A percentile compares a stretch with the other conserved stretches of the same genome.
Conservation (phyloP, 441 rosid genomes). For the Oxalis stricta region DNA sequence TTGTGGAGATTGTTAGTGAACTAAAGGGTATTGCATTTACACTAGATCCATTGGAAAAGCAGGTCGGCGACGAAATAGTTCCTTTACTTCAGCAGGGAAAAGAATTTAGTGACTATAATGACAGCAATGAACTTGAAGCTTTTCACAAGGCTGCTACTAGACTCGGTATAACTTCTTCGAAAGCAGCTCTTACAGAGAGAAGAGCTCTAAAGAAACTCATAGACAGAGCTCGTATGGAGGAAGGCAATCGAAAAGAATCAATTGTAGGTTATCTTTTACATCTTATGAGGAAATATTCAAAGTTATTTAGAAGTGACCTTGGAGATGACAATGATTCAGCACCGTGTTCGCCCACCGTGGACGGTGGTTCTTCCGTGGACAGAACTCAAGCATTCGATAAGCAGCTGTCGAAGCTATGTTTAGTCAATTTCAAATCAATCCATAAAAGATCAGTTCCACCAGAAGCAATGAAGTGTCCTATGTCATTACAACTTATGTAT, state of each 20-base stretch:
- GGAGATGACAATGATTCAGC: constrained; percentile 82
- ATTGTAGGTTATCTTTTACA: constrained; percentile 88
- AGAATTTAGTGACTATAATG: constrained; percentile 47
- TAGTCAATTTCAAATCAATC: constrained; percentile 55
- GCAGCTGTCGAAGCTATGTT: constrained; percentile 76
- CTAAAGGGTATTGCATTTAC: constrained; percentile 50
- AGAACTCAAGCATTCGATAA: constrained; percentile 53
- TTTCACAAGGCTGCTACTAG: constrained; percentile 78
- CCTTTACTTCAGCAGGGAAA: constrained; percentile 82
- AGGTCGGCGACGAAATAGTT: constrained; percentile 87
- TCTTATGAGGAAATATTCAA: constrained; percentile 92
- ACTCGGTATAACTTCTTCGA: constrained; percentile 78
- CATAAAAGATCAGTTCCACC: constrained; percentile 71
- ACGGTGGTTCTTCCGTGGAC: constrained; percentile 26
- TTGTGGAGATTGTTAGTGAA: constrained; percentile 69
- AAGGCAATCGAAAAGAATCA: constrained; percentile 92
- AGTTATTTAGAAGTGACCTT: constrained; percentile 78
- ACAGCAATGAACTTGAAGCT: constrained; percentile 64
- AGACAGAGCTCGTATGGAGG: constrained; percentile 88
- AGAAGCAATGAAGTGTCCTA: constrained; percentile 93
- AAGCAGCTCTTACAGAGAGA: constrained; percentile 86
- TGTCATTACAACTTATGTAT: constrained; percentile 89
- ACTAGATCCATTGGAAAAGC: constrained; percentile 71
- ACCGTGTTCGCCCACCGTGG: constrained; percentile 85
- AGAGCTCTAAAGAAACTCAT: constrained; percentile 86